Conservation (phyloP, 2,329 filamentous ascomycete species). For the Aspergillus unguis region DNA sequence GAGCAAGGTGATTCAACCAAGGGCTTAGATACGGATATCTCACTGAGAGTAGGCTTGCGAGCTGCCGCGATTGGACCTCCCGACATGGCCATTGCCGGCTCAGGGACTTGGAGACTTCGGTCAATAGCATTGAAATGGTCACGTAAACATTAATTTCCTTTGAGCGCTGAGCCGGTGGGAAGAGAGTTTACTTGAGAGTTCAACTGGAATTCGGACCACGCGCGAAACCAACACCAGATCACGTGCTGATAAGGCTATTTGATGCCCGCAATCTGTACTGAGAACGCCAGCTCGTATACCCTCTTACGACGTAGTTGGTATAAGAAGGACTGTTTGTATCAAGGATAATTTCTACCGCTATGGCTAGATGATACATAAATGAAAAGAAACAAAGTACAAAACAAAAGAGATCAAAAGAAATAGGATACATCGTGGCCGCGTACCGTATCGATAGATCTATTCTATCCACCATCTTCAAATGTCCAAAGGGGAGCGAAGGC, state of each 20-base stretch:
- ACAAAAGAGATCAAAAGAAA: conserved; percentile 6
- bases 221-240: neutral
- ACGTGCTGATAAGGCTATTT: neutral
- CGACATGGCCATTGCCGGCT: conserved; percentile 44
- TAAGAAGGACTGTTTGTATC: neutral
- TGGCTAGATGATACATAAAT: conserved; percentile 8
- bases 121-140: conserved; percentile 27
- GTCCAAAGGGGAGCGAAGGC: conserved; percentile 15
- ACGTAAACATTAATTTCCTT: neutral
- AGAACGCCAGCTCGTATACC: no score
- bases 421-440: conserved; percentile 12
- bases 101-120: conserved; percentile 33
- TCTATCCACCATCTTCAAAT: conserved; percentile 25
- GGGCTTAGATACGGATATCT: neutral
- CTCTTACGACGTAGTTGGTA: neutral
- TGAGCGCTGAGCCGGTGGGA: neutral
- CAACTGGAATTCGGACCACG: neutral
- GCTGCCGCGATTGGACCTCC: conserved; percentile 40
- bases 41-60: conserved; percentile 42
- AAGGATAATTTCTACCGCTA: conserved; percentile 4
- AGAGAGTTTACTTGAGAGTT: neutral
- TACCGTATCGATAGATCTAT: conserved; percentile 37
- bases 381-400: conserved; percentile 1
- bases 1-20: neutral
- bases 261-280: no score